These are phyloP conservation scores for Papiliotrema fonsecae DNA, from an alignment of 1,284 basidiomycete species.

Conservation along the genomic window DNA sequence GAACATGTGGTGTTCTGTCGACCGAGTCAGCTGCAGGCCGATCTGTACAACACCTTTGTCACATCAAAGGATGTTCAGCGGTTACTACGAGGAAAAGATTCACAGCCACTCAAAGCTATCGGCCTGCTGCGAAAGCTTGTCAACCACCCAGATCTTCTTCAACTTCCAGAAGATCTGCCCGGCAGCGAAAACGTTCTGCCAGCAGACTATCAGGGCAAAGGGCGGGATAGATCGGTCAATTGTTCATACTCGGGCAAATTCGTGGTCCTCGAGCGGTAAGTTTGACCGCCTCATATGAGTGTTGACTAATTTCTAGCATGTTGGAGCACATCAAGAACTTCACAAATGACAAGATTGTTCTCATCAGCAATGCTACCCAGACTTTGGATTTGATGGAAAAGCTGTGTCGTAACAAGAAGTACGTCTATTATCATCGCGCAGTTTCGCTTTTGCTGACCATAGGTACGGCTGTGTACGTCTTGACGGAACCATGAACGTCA, in stretches of 20 bases:
- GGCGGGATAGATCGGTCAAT: slow-evolving; percentile 57
- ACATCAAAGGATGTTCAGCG: slow-evolving; percentile 91
- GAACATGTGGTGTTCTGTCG: slow-evolving; percentile 98
- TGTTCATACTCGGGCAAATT: slow-evolving; percentile 89
- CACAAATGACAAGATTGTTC: slow-evolving; percentile 93
- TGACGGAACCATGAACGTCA: slow-evolving; percentile 89
- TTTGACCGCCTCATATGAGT: neutral
- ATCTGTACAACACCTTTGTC: slow-evolving; percentile 89
- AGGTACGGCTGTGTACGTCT: slow-evolving; percentile 91
- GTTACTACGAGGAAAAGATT: slow-evolving; percentile 80
- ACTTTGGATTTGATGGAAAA: slow-evolving; percentile 93
- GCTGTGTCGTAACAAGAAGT: slow-evolving; percentile 78
- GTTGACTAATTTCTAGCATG: slow-evolving; percentile 56
- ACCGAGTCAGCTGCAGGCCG: slow-evolving; percentile 80
- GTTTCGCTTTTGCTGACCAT: slow-evolving; percentile 2
- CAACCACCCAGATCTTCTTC: slow-evolving; percentile 92
- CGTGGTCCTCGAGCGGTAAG: slow-evolving; percentile 82
- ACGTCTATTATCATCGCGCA: slow-evolving; percentile 18
- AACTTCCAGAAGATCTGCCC: slow-evolving; percentile 77
- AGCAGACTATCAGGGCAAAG: slow-evolving; percentile 57
- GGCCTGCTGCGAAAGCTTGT: slow-evolving; percentile 95
- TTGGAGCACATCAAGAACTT: slow-evolving; percentile 70
- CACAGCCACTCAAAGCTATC: slow-evolving; percentile 96
- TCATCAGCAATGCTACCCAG: slow-evolving; percentile 98
- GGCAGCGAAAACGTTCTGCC: slow-evolving; percentile 83